These are phyloP conservation scores for Corylus americana DNA, from an alignment of 306 rosid genomes.

Conservation along the genomic window DNA sequence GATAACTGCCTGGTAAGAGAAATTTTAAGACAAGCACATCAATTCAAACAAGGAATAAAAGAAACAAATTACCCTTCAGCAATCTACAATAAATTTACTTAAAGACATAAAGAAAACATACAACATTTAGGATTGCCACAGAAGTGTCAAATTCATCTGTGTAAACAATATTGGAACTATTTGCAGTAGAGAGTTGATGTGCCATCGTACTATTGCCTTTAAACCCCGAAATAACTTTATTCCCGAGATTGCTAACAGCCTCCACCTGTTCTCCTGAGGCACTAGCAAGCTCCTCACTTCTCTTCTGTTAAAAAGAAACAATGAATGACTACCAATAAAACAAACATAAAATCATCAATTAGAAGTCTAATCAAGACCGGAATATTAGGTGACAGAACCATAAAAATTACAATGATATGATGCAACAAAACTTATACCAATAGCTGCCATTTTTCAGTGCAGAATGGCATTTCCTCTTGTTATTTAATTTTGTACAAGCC, in stretches of 20 bases:
- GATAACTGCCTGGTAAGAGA: constrained; percentile 62
- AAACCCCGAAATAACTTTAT: constrained; percentile 59
- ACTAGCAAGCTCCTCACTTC: constrained; percentile 62
- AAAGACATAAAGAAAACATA: constrained; percentile 34
- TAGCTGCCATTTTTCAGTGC: not conserved
- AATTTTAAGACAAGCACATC: constrained; percentile 9
- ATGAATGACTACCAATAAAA: constrained; percentile 29
- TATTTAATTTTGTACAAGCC: not conserved
- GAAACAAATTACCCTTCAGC: not conserved
- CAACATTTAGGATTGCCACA: constrained; percentile 60
- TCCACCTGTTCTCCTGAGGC: constrained; percentile 74
- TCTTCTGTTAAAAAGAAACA: constrained; percentile 52
- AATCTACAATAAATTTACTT: not conserved
- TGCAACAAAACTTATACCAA: not conserved
- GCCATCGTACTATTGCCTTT: constrained; percentile 59
- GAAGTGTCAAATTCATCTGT: constrained; percentile 84
- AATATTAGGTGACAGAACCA: not conserved
- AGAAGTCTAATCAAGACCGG: constrained; percentile 17
- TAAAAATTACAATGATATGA: not conserved
- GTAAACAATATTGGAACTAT: constrained; percentile 45
- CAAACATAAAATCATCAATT: constrained; percentile 17
- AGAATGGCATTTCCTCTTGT: not conserved
- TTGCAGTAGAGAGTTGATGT: constrained; percentile 48
- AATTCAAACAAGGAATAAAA: constrained; percentile 14
- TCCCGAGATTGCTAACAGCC: constrained; percentile 50